Evolutionary conservation across 345 rosid species (phyloP).

Genomic region (Heritiera fomes): DNA sequence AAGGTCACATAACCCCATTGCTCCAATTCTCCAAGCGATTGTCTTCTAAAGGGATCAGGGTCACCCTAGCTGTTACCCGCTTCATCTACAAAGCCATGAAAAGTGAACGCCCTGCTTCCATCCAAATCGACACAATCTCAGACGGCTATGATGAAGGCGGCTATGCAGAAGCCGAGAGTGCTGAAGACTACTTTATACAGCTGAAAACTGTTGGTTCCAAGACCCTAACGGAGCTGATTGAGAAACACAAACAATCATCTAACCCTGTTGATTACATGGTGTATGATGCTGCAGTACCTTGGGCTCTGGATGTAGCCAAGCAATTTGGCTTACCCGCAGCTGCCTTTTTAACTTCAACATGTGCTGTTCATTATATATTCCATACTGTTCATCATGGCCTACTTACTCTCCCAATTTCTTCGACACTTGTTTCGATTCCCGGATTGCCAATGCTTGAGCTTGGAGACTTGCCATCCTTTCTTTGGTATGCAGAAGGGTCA

Average conservation of each 20-base stretch:
- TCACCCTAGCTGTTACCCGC: constrained; percentile 40
- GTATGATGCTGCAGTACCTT: constrained; percentile 25
- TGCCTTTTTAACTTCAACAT: constrained; percentile 20
- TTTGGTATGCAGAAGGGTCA: constrained; percentile 19
- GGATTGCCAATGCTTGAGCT: constrained; percentile 34
- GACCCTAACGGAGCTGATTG: constrained; percentile 35
- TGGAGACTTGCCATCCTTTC: constrained; percentile 47
- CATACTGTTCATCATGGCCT: background rate
- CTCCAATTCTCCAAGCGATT: constrained; percentile 58
- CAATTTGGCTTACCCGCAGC: constrained; percentile 21
- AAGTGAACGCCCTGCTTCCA: constrained; percentile 24
- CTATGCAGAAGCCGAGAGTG: background rate
- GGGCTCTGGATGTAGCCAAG: constrained; percentile 38
- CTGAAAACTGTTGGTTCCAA: constrained; percentile 21
- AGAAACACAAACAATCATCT: constrained; percentile 16
- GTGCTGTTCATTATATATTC: background rate
- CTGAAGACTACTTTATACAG: constrained; percentile 13
- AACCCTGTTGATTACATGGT: background rate
- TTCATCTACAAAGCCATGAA: constrained; percentile 29
- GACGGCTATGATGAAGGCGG: constrained; percentile 46
- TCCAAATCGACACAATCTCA: constrained; percentile 36
- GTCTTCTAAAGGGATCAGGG: constrained; percentile 43
- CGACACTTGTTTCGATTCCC: constrained; percentile 23
- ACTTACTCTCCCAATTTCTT: constrained; percentile 11
- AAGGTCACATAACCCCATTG: constrained; percentile 63